Base-by-base conservation (phyloP, 2,329 filamentous ascomycete genomes). In the Camillea tinctor region DNA sequence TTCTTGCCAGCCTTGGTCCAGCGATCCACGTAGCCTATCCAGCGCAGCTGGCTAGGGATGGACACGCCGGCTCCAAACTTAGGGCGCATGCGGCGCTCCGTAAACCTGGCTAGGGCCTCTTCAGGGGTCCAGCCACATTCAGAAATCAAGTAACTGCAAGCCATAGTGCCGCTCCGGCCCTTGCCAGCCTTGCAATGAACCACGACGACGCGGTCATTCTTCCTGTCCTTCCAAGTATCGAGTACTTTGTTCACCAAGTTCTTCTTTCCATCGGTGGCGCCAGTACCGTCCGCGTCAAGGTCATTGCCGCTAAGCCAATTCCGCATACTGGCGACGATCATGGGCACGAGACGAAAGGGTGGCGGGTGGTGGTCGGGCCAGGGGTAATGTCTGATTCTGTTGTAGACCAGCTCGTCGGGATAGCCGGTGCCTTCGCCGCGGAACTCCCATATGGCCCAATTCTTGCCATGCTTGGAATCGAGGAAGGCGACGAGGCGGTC, bases 391-490 rank as follows among this genome's bases (percentile, higher is more conserved):
- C 89, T 86, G 64, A 98, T 88, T 2, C 93, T 84, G 36, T 86
- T 84, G 73, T 97, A 92, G 1, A 99, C 94, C 60, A 93, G 91
- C 19, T 88, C 85, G 72, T 99, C 95, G 0, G 93, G 93, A 71
- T 99, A 99, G 1, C 95, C 95, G 0, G 95, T 97, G 4, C 95
- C 95, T 74, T 99, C 95, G 40, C 93, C 95, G 52, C 95, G 88
- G 69, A 99, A 99, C 77, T 99, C 95, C 92, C 94, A 99, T 70
- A 99, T 97, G 2, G 90, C 88, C 95, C 95, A 99, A 64, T 95
- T 80, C 23, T 87, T 78, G 24, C 84, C 89, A 76, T 99, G 95
- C 70, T 93, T 92, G 51, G 83, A 80, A 76, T 98, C 92, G 64
- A 99, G 88, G 74, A 94, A 99, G 65, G 86, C 84, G 61, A 98